These are phyloP conservation scores for Rutstroemia sp. DNA, from an alignment of 2,329 filamentous ascomycete genomes.

Conservation along the genomic window DNA sequence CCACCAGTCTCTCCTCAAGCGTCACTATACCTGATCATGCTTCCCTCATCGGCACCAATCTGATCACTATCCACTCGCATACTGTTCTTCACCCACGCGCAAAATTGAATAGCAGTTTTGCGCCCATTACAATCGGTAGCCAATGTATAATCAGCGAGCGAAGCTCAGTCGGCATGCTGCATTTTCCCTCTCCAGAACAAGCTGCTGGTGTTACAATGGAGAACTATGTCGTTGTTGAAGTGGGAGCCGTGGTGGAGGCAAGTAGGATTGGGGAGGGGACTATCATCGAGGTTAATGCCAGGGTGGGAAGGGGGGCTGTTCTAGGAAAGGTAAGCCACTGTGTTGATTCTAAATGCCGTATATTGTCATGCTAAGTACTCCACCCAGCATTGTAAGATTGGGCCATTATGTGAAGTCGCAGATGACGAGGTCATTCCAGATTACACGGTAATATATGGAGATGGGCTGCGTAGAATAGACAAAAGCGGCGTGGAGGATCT, in stretches of 20 bases:
- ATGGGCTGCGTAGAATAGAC: conserved; percentile 51
- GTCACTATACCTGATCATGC: conserved; percentile 57
- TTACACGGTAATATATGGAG: conserved; percentile 62
- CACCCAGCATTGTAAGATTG: conserved; percentile 60
- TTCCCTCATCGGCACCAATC: conserved; percentile 61
- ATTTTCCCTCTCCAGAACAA: conserved; percentile 19
- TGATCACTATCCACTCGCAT: conserved; percentile 70
- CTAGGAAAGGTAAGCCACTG: conserved; percentile 49
- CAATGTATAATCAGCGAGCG: conserved; percentile 77
- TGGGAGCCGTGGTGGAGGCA: conserved; percentile 51
- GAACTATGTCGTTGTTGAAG: conserved; percentile 56
- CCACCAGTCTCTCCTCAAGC: conserved; percentile 52
- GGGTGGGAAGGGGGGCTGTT: conserved; percentile 51
- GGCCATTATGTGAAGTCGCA: conserved; percentile 51
- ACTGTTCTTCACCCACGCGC: conserved; percentile 82
- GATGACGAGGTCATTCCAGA: conserved; percentile 55
- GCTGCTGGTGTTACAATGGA: conserved; percentile 40
- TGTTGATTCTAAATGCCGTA: not conserved
- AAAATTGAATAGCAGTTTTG: conserved; percentile 68
- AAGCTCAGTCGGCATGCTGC: conserved; percentile 44
- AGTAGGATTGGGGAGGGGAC: conserved; percentile 43
- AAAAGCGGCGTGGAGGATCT: conserved; percentile 53
- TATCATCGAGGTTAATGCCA: conserved; percentile 52
- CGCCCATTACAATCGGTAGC: conserved; percentile 73
- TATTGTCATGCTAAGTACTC: conserved; percentile 1